These are phyloP conservation scores for Lodderomyces parapsilosis DNA, from an alignment of 1,139 yeast species.

Conservation along the genomic window DNA sequence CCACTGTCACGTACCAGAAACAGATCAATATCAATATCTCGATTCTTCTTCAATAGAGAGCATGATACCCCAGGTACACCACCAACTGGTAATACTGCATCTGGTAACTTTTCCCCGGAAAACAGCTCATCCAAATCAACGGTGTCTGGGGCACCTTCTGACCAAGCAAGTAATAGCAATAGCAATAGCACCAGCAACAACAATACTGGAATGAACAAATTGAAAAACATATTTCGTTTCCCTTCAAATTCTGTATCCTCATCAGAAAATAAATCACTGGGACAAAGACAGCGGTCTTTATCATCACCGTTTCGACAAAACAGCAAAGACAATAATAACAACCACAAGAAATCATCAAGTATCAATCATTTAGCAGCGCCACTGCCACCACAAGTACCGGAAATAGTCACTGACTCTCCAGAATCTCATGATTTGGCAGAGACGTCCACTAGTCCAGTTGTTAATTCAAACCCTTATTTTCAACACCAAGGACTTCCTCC, in stretches of 20 bases:
- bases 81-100: background rate
- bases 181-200: conserved; percentile 2
- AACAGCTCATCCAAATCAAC: conserved; percentile 11
- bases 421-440: conserved; percentile 7
- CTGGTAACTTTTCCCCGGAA: background rate
- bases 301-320: conserved; percentile 7
- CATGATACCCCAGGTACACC: conserved; percentile 3
- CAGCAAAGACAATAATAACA: background rate
- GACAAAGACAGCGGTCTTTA: conserved; percentile 1
- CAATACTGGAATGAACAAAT: conserved; percentile 9
- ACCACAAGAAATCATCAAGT: background rate
- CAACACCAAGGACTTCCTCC: conserved; percentile 58
- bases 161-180: conserved; percentile 1
- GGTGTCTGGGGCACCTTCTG: conserved; percentile 7
- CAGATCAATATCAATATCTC: conserved; percentile 21
- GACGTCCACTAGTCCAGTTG: conserved; percentile 26
- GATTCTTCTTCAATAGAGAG: conserved; percentile 18
- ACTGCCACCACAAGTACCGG: conserved; percentile 6
- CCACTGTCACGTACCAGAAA: conserved; percentile 14
- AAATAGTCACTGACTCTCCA: conserved; percentile 8
- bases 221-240: conserved; percentile 13
- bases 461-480: conserved; percentile 48
- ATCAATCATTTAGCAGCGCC: conserved; percentile 6
- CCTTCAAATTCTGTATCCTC: conserved; percentile 7
- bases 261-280: background rate